phyloP scores from a whole-genome alignment of 1,284 basidiomycete genomes.

The Cryptococcus amylolentus region DNA sequence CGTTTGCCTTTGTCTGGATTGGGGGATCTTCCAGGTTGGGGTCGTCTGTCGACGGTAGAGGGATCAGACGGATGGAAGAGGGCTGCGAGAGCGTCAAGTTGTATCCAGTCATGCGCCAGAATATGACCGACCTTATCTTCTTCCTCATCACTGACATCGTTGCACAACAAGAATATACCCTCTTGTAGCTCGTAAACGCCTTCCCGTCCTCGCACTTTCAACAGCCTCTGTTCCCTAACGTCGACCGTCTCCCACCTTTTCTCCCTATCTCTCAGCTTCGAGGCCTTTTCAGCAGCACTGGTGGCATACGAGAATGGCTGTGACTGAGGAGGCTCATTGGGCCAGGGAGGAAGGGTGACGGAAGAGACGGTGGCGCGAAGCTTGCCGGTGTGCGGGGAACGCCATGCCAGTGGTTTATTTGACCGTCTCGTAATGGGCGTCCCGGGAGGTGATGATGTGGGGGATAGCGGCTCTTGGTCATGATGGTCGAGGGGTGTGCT shows the following conservation, averaged over 20 bases:
- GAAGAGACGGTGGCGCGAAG: slow-evolving; percentile 12
- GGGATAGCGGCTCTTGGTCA: background rate
- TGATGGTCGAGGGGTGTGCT: background rate
- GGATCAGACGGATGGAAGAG: slow-evolving; percentile 35
- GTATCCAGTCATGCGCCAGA: background rate
- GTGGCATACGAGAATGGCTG: slow-evolving; percentile 7
- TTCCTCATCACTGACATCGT: slow-evolving; percentile 24
- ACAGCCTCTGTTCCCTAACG: slow-evolving; percentile 14
- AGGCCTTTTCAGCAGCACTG: slow-evolving; percentile 24
- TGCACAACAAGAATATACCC: slow-evolving; percentile 46
- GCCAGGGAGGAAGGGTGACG: slow-evolving; percentile 21
- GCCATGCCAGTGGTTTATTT: slow-evolving; percentile 1
- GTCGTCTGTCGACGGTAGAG: slow-evolving; percentile 39
- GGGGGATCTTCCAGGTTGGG: slow-evolving; percentile 31
- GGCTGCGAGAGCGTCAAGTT: slow-evolving; percentile 23
- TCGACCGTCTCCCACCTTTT: slow-evolving; percentile 32
- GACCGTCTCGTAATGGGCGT: background rate
- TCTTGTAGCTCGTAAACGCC: slow-evolving; percentile 50
- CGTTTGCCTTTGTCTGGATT: slow-evolving; percentile 23
- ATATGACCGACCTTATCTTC: slow-evolving; percentile 23
- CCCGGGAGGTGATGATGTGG: background rate
- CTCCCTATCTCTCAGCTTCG: slow-evolving; percentile 26
- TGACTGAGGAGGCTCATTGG: slow-evolving; percentile 12
- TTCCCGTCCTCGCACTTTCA: slow-evolving; percentile 34
- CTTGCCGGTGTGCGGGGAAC: slow-evolving; percentile 22